Percentiles rank a stretch among this genome's conserved stretches.
Evolutionary conservation across 495 filamentous ascomycete genomes (phyloP).

Genomic region (Penicillium maclennaniae): DNA sequence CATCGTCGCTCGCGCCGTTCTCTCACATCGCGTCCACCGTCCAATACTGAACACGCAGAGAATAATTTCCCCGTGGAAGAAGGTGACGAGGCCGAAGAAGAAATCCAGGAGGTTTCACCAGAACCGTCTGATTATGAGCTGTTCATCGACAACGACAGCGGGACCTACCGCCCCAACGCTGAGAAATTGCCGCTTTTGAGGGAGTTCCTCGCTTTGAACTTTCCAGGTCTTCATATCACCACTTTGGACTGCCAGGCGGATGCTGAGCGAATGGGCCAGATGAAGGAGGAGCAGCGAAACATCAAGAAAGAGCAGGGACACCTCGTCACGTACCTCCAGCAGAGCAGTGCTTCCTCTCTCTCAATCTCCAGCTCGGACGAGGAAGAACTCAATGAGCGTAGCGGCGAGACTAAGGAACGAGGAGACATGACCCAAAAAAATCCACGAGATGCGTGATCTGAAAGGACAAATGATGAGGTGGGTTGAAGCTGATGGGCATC

Average conservation of each 20-base stretch:
- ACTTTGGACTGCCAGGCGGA: constrained; percentile 64
- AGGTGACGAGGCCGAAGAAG: constrained; percentile 38
- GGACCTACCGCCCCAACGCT: constrained; percentile 85
- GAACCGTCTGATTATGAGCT: constrained; percentile 75
- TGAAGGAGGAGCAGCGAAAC: constrained; percentile 63
- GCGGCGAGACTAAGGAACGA: constrained; percentile 33
- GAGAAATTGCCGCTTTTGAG: constrained; percentile 66
- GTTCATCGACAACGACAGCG: constrained; percentile 91
- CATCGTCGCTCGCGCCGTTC: constrained; percentile 32
- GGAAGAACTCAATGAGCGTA: constrained; percentile 60
- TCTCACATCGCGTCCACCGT: background rate
- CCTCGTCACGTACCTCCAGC: constrained; percentile 62
- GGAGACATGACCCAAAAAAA: constrained; percentile 29
- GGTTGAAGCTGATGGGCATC: constrained; percentile 32
- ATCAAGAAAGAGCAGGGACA: constrained; percentile 59
- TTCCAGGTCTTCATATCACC: constrained; percentile 69
- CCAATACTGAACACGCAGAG: constrained; percentile 9
- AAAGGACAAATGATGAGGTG: constrained; percentile 41
- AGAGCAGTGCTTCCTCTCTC: constrained; percentile 50
- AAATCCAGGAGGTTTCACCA: constrained; percentile 34
- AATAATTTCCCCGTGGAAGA: constrained; percentile 41
- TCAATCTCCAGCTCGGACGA: constrained; percentile 71
- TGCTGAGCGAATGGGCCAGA: constrained; percentile 54
- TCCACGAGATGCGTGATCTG: constrained; percentile 42
- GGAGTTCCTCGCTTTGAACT: constrained; percentile 61